Conservation (phyloP, 805 yeast species). For the Pichia gijzeniarum region DNA sequence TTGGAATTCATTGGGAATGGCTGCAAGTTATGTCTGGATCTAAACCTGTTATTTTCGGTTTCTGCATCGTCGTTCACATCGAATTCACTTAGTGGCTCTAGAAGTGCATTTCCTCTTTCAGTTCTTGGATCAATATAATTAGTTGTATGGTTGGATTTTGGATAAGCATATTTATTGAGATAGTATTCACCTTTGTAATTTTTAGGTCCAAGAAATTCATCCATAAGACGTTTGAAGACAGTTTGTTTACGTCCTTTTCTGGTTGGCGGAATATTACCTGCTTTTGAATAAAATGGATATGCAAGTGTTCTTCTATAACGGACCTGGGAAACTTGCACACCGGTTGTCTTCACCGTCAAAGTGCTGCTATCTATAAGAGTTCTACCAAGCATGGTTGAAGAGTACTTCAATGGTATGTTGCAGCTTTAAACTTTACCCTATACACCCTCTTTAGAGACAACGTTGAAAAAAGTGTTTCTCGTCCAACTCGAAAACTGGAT, state of each 20-base stretch:
- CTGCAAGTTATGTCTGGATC: constrained; percentile 34
- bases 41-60: constrained; percentile 14
- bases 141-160: constrained; percentile 63
- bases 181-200: constrained; percentile 79
- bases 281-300: constrained; percentile 46
- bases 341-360: constrained; percentile 11
- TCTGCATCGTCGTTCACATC: constrained; percentile 14
- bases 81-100: constrained; percentile 16
- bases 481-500: background rate
- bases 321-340: constrained; percentile 37
- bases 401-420: background rate
- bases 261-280: constrained; percentile 34
- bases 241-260: constrained; percentile 37
- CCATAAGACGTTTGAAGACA: constrained; percentile 56
- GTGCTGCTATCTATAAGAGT: constrained; percentile 5
- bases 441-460: background rate
- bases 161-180: constrained; percentile 65
- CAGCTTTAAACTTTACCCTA: background rate
- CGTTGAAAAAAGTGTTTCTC: too few relatives aligned
- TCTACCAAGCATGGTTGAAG: constrained; percentile 5
- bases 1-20: constrained; percentile 79
- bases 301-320: constrained; percentile 47
- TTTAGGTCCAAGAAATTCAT: constrained; percentile 74
- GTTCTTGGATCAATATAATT: constrained; percentile 59
- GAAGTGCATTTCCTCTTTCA: constrained; percentile 35